Conservation (phyloP, 106 monocot species). For the Dioscorea dumetorum region DNA sequence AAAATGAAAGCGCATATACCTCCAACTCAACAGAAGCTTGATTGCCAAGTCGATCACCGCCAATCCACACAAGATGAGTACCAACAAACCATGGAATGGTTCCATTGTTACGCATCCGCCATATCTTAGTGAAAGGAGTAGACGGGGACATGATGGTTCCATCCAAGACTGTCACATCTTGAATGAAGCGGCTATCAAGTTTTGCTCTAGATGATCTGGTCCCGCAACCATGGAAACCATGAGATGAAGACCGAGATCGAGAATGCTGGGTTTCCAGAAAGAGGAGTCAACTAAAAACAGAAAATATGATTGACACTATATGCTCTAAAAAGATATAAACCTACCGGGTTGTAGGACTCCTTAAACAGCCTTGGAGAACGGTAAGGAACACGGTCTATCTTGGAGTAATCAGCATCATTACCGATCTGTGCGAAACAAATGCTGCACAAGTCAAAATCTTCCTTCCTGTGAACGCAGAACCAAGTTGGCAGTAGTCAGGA, state of each 20-base stretch:
- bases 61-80: slow-evolving; percentile 73
- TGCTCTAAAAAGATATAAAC: not conserved
- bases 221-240: slow-evolving; percentile 14
- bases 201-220: slow-evolving; percentile 19
- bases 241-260: not conserved
- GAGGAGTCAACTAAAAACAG: not conserved
- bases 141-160: slow-evolving; percentile 62
- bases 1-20: slow-evolving; percentile 20
- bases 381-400: slow-evolving; percentile 27
- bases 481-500: not conserved
- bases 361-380: slow-evolving; percentile 15
- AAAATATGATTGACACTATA: not conserved
- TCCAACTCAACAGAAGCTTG: slow-evolving; percentile 31
- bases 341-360: slow-evolving; percentile 20
- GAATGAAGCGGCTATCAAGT: slow-evolving; percentile 58
- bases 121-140: slow-evolving; percentile 80
- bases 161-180: slow-evolving; percentile 75
- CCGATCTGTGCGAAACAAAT: slow-evolving; percentile 44
- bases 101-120: slow-evolving; percentile 89
- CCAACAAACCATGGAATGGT: slow-evolving; percentile 58
- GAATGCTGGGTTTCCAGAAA: slow-evolving; percentile 9
- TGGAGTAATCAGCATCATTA: slow-evolving; percentile 53
- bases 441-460: slow-evolving; percentile 63
- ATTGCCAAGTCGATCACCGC: slow-evolving; percentile 49
- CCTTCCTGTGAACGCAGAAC: slow-evolving; percentile 38